Evolutionary conservation across 345 rosid genomes (phyloP).

Genomic region (Moringa oleifera): DNA sequence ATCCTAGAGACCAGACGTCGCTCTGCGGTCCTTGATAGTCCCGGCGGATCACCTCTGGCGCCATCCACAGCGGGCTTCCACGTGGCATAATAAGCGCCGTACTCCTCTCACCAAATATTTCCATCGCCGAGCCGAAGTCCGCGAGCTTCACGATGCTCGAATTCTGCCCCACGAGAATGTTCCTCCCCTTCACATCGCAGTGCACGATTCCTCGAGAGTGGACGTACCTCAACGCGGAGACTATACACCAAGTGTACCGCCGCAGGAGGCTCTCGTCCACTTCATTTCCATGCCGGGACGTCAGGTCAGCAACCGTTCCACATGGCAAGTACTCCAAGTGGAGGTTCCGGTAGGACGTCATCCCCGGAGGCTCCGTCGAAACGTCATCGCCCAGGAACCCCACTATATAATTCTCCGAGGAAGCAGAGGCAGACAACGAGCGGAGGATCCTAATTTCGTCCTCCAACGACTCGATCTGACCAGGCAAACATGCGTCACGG

Average conservation of each 20-base stretch:
- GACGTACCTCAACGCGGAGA: constrained; percentile 48
- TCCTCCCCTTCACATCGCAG: constrained; percentile 73
- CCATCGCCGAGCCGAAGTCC: constrained; percentile 67
- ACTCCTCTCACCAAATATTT: constrained; percentile 2
- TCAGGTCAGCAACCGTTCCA: constrained; percentile 50
- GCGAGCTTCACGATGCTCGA: constrained; percentile 47
- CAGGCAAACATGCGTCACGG: constrained; percentile 26
- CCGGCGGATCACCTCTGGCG: constrained; percentile 73
- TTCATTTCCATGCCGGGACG: constrained; percentile 10
- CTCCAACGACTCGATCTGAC: constrained; percentile 42
- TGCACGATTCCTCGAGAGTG: constrained; percentile 61
- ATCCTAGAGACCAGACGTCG: constrained; percentile 80
- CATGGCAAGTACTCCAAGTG: constrained; percentile 58
- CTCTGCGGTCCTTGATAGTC: constrained; percentile 74
- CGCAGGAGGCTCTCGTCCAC: constrained; percentile 33
- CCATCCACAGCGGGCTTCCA: constrained; percentile 94
- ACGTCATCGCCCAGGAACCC: constrained; percentile 49
- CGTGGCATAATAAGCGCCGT: constrained; percentile 33
- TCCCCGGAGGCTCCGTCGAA: constrained; percentile 21
- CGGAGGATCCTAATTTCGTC: constrained; percentile 51
- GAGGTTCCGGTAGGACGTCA: constrained; percentile 47
- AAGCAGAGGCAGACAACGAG: too few relatives aligned
- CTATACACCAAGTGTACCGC: constrained; percentile 46
- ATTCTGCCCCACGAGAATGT: constrained; percentile 40
- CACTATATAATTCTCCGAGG: constrained; percentile 40